Percentiles rank a stretch among this genome's conserved stretches.
Conservation (phyloP, 2,329 filamentous ascomycete species). For the Talaromyces marneffei region DNA sequence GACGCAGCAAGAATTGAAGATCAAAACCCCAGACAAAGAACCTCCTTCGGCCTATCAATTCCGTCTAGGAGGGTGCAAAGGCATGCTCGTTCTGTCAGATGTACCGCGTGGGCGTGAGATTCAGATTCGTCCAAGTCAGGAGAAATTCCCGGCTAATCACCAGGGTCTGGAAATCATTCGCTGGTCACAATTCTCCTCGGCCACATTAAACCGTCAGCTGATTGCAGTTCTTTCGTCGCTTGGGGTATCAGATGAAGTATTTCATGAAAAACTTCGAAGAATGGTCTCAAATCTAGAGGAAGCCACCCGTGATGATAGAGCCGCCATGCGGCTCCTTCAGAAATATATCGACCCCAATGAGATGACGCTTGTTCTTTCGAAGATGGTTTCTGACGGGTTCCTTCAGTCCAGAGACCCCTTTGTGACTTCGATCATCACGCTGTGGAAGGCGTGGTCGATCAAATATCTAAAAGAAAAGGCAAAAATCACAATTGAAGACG, state of each 20-base stretch:
- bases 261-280: conserved; percentile 59
- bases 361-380: conserved; percentile 65
- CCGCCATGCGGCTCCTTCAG: conserved; percentile 63
- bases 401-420: conserved; percentile 72
- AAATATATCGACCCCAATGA: conserved; percentile 81
- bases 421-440: conserved; percentile 65
- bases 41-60: conserved; percentile 85
- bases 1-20: conserved; percentile 63
- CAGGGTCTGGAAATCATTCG: conserved; percentile 79
- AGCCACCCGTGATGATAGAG: conserved; percentile 60
- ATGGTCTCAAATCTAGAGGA: conserved; percentile 64
- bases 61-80: conserved; percentile 86
- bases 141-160: conserved; percentile 71
- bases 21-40: conserved; percentile 48
- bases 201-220: conserved; percentile 82
- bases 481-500: conserved; percentile 71
- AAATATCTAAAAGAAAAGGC: conserved; percentile 92
- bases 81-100: conserved; percentile 72
- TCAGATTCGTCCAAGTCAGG: conserved; percentile 74
- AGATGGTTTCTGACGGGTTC: conserved; percentile 75
- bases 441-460: conserved; percentile 86
- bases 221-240: conserved; percentile 78
- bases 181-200: conserved; percentile 67
- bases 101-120: conserved; percentile 62
- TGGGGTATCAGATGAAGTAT: conserved; percentile 62